phyloP scores from a whole-genome alignment of 2,329 filamentous ascomycete genomes.

The Paecilomyces fulvus region DNA sequence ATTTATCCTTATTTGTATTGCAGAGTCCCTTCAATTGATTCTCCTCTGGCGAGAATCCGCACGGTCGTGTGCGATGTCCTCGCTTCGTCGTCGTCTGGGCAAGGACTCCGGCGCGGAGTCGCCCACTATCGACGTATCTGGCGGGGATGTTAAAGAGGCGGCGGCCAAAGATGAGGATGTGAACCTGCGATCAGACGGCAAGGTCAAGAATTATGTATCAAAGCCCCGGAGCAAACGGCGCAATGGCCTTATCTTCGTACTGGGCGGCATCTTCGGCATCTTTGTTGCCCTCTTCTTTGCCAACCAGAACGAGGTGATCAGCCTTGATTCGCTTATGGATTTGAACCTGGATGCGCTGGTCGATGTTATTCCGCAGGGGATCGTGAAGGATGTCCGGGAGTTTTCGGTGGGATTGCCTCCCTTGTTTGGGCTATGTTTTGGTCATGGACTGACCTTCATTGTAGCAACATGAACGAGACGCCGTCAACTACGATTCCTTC shows the following conservation, averaged over 20 bases:
- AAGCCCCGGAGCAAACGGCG: slow-evolving; percentile 56
- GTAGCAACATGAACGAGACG: slow-evolving; percentile 73
- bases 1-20: neutral
- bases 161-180: slow-evolving; percentile 21
- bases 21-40: neutral
- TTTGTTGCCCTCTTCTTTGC: slow-evolving; percentile 86
- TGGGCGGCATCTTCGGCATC: slow-evolving; percentile 86
- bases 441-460: slow-evolving; percentile 5
- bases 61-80: slow-evolving; percentile 18
- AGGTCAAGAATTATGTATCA: slow-evolving; percentile 8
- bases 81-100: slow-evolving; percentile 35
- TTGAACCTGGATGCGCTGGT: slow-evolving; percentile 76
- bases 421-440: slow-evolving; percentile 11
- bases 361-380: slow-evolving; percentile 77
- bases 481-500: slow-evolving; percentile 89
- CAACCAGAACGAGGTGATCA: slow-evolving; percentile 79
- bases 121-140: slow-evolving; percentile 11
- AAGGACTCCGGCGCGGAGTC: slow-evolving; percentile 22
- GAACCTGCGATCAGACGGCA: slow-evolving; percentile 22
- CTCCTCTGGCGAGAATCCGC: neutral
- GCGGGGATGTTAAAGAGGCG: slow-evolving; percentile 4
- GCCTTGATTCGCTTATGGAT: slow-evolving; percentile 62
- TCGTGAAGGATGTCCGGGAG: slow-evolving; percentile 78
- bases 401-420: slow-evolving; percentile 54
- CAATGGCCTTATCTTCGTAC: slow-evolving; percentile 71